Base-by-base conservation (phyloP, 805 yeast genomes). In the Debaryomyces tyrocola region DNA sequence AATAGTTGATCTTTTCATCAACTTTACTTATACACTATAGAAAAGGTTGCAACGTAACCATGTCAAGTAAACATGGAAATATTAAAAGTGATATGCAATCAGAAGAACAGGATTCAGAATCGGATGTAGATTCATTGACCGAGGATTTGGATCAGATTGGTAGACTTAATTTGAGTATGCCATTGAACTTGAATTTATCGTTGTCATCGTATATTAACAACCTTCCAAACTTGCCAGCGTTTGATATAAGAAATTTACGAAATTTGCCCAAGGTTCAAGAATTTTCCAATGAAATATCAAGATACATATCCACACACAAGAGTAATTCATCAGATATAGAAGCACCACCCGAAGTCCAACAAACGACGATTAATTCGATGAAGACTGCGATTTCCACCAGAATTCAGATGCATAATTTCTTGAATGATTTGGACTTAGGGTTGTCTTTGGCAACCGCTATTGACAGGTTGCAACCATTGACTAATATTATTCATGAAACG, bases 121-220 rank as follows among this genome's bases (percentile, higher is more conserved):
- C 66, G 10, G 74, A 63, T 20, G 52, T 58, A 36, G 64, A 73
- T 54, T 73, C 78, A 0, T 52, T 80, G 29, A 68, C 79, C 0
- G 67, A 64, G 18, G 79, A 79, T 8, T 60, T 82, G 41, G 81
- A 82, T 44, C 77, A 70, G 49, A 76, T 82, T 14, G 87, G 87
- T 0, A 56, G 68, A 27, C 59, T 70, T 45, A 73, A 73, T 43
- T 45, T 73, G 37, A 62, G 59, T 39, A 45, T 67, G 14, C 60
- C 64, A 38, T 54, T 57, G 17, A 31, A 31, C 20, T 24, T 24
- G 27, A 58, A 60, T 17, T 48, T 67, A 6, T 57, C 62, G 18
- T 46, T 67, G 4, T 43, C 62, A 37, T 55, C 62, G 7, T 60
- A 59, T 35, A 41, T 60, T 24, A 52, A 43, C 36, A 57, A 48